Conservation (phyloP, 805 yeast species). For the Sugiyamaella smithiae region DNA sequence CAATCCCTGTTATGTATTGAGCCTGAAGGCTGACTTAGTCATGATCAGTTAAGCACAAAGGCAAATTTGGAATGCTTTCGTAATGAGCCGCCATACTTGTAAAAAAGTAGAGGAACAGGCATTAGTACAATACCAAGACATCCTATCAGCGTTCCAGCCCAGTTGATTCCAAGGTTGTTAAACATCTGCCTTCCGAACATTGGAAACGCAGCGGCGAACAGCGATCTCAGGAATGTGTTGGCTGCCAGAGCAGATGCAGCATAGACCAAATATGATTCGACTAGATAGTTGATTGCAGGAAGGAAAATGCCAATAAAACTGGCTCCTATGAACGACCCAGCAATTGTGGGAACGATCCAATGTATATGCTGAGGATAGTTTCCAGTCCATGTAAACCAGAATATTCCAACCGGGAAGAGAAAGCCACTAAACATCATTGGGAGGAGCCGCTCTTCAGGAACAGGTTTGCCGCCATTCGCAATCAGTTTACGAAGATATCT, state of each 20-base stretch:
- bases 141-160: constrained; percentile 81
- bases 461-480: constrained; percentile 55
- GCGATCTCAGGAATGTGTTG: constrained; percentile 67
- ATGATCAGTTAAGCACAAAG: constrained; percentile 9
- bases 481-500: constrained; percentile 47
- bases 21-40: no score
- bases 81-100: constrained; percentile 54
- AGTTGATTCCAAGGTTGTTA: constrained; percentile 61
- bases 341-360: constrained; percentile 75
- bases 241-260: constrained; percentile 83
- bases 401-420: constrained; percentile 71
- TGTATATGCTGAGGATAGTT: constrained; percentile 65
- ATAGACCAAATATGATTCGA: constrained; percentile 65
- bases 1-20: no score
- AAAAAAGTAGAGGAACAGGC: constrained; percentile 69
- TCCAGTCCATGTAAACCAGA: constrained; percentile 92
- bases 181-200: constrained; percentile 73
- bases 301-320: constrained; percentile 69
- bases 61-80: constrained; percentile 62
- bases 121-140: constrained; percentile 53
- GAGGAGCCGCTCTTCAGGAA: constrained; percentile 79
- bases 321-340: constrained; percentile 63
- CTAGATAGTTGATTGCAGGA: constrained; percentile 67
- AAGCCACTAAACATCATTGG: constrained; percentile 73
- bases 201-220: constrained; percentile 70